Evolutionary conservation across 2,329 filamentous ascomycete species (phyloP), one percentile per base, ranked within the genome.

Genomic region (Cercospora zeae-maydis): DNA sequence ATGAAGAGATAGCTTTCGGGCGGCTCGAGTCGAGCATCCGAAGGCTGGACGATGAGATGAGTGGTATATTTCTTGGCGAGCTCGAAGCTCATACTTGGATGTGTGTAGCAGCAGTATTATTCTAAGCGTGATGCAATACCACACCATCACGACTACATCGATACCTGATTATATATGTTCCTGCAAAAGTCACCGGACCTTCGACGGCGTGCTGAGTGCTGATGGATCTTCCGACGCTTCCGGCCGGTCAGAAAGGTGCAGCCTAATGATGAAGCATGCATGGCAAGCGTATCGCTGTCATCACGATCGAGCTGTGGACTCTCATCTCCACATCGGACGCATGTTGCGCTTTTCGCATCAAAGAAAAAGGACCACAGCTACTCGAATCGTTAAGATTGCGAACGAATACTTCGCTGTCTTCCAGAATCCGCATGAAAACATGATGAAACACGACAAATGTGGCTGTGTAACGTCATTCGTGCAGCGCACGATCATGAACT

Each of bases 21-120:
- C 0, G 76, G 76, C 24, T 74, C 66, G 9, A 78, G 70, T 1
- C 72, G 74, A 0, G 77, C 70, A 66, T 84, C 81, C 19, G 79
- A 78, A 59, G 83, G 78, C 69, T 85, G 81, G 55, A 79, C 82
- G 1, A 85, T 78, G 1, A 83, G 77, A 16, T 84, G 77, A 14
- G 31, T 52, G 52, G 39, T 57, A 51, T 61, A 65, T 34, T 55
- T 59, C 30, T 61, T 34, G 16, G 63, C 63, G 4, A 65, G 63
- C 47, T 65, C 63, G 33, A 54, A 65, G 52, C 60, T 60, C 63
- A 65, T 65, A 19, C 14, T 63, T 21, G 34, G 14, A 16, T 5
- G 14, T 53, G 49, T 53, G 49, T 34, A 53, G 30, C 49, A 13
- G 39, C 8, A 34, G 3, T 34, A 49, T 27, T 27, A 53, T 27